Evolutionary conservation across 371 early-diverging fungal species (phyloP).

Genomic region (Mortierella sp.): DNA sequence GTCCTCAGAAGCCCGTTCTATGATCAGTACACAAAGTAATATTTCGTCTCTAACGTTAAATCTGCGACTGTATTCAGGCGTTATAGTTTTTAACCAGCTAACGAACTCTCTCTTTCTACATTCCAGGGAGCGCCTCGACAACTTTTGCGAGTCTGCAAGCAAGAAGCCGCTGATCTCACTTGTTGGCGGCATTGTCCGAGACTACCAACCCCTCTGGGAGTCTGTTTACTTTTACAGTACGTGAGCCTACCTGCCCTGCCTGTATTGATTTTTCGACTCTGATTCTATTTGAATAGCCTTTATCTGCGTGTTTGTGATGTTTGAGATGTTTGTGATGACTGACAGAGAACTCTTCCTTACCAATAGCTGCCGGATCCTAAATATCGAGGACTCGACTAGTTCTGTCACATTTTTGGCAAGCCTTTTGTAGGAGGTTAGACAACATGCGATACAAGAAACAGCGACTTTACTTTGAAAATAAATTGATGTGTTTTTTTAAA

Average conservation of each 20-base stretch:
- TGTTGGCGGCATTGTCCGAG: slow-evolving; percentile 76
- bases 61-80: background rate
- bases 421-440: too few relatives aligned
- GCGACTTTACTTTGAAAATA: too few relatives aligned
- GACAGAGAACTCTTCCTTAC: background rate
- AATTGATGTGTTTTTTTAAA: too few relatives aligned
- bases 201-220: slow-evolving; percentile 96
- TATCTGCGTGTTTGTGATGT: too few relatives aligned
- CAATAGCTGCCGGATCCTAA: slow-evolving; percentile 23
- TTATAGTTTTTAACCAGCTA: background rate
- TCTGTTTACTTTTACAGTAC: slow-evolving; percentile 89
- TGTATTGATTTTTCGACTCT: too few relatives aligned
- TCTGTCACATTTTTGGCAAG: background rate
- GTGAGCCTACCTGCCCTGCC: background rate
- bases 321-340: too few relatives aligned
- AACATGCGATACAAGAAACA: too few relatives aligned
- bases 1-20: slow-evolving; percentile 90
- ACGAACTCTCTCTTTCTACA: background rate
- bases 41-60: background rate
- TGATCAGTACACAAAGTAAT: slow-evolving; percentile 80
- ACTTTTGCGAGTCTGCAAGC: slow-evolving; percentile 63
- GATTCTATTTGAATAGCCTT: background rate
- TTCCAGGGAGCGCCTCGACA: slow-evolving; percentile 60
- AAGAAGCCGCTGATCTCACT: slow-evolving; percentile 73
- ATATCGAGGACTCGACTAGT: background rate